phyloP scores from a whole-genome alignment of 1,284 basidiomycete genomes.

The Ganoderma sinense region DNA sequence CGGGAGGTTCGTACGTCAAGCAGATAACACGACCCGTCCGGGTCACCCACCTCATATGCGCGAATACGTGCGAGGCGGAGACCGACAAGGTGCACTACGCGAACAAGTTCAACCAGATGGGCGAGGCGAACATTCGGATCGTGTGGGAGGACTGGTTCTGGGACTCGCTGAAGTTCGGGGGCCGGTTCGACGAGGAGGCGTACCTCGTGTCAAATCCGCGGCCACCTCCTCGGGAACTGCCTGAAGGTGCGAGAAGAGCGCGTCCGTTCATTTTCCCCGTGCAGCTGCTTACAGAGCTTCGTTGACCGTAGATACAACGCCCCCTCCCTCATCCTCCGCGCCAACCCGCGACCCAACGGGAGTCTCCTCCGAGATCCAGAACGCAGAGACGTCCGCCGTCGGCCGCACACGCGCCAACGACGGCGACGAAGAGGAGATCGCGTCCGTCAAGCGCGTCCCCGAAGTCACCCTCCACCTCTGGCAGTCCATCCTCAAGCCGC shows the following conservation, averaged over 20 bases:
- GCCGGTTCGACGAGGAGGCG: slow-evolving; percentile 57
- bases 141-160: slow-evolving; percentile 91
- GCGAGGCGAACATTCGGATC: slow-evolving; percentile 71
- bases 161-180: slow-evolving; percentile 77
- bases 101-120: slow-evolving; percentile 67
- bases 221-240: slow-evolving; percentile 54
- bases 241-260: slow-evolving; percentile 26
- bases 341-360: slow-evolving; percentile 9
- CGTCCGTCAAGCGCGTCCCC: slow-evolving; percentile 60
- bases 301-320: slow-evolving; percentile 5
- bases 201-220: slow-evolving; percentile 67
- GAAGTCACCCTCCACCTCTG: slow-evolving; percentile 70
- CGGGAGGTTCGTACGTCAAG: slow-evolving; percentile 67
- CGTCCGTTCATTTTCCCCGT: background rate
- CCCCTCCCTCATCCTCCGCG: slow-evolving; percentile 16
- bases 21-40: slow-evolving; percentile 70
- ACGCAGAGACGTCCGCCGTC: slow-evolving; percentile 17
- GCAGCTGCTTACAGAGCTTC: background rate
- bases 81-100: slow-evolving; percentile 78
- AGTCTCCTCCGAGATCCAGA: slow-evolving; percentile 26
- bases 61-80: slow-evolving; percentile 46
- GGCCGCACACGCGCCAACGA: slow-evolving; percentile 8
- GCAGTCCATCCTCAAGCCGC: slow-evolving; percentile 66
- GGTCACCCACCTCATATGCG: slow-evolving; percentile 75
- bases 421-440: slow-evolving; percentile 55